phyloP scores from a whole-genome alignment of 73 alveolate genomes.

The Tetrahymena elliotti region DNA sequence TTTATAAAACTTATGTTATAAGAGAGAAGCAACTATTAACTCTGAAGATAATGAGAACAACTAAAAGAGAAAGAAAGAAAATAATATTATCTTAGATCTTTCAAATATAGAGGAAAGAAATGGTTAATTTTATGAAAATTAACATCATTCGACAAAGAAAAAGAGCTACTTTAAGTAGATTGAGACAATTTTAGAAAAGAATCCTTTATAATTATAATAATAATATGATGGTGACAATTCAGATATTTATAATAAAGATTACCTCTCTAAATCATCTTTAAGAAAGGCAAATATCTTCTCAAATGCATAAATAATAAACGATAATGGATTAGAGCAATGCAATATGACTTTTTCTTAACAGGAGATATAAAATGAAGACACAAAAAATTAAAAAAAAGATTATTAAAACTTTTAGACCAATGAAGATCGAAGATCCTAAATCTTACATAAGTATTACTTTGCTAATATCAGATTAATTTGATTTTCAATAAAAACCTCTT shows the following conservation, averaged over 20 bases:
- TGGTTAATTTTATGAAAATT: background rate
- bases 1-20: background rate
- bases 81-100: background rate
- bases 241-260: background rate
- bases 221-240: background rate
- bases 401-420: background rate
- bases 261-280: background rate
- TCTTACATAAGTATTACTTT: background rate
- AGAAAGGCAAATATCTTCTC: background rate
- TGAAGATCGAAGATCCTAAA: background rate
- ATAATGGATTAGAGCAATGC: background rate
- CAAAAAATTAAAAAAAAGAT: background rate
- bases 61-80: background rate
- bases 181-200: background rate
- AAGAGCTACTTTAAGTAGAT: background rate
- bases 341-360: background rate
- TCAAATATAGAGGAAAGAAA: background rate
- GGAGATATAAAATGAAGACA: background rate
- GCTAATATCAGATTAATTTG: background rate
- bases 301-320: background rate
- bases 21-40: background rate
- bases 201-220: no score
- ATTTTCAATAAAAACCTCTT: no score
- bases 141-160: no score
- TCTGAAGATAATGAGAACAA: background rate